Conservation (phyloP, 306 rosid species). For the Abrus precatorius region DNA sequence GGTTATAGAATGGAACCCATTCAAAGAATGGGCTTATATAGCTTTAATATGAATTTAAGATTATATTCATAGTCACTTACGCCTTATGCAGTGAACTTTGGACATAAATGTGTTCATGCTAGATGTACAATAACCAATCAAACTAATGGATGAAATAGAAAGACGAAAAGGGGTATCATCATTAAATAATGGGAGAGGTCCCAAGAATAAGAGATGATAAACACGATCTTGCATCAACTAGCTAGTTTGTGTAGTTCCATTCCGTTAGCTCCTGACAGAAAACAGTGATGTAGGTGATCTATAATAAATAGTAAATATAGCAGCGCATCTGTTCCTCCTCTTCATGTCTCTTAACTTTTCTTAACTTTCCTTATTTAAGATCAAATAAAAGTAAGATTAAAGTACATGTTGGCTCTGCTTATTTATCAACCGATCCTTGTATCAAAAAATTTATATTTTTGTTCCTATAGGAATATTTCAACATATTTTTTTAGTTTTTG, state of each 20-base stretch:
- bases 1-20: neutral
- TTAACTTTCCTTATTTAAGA: neutral
- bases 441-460: too few relatives aligned
- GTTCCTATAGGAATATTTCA: too few relatives aligned
- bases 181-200: neutral
- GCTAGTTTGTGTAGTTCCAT: neutral
- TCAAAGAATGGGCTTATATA: neutral
- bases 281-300: neutral
- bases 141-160: neutral
- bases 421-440: too few relatives aligned
- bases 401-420: too few relatives aligned
- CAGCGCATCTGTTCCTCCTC: neutral
- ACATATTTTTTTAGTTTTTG: too few relatives aligned
- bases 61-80: neutral
- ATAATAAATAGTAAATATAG: too few relatives aligned
- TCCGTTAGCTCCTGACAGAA: neutral
- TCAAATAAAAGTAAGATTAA: neutral
- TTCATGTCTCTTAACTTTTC: neutral
- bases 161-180: neutral
- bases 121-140: neutral
- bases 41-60: neutral
- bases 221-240: neutral
- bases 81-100: neutral
- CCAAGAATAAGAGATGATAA: neutral
- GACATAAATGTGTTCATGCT: neutral